Conservation (phyloP, 306 rosid species). For the Cyamopsis tetragonoloba region DNA sequence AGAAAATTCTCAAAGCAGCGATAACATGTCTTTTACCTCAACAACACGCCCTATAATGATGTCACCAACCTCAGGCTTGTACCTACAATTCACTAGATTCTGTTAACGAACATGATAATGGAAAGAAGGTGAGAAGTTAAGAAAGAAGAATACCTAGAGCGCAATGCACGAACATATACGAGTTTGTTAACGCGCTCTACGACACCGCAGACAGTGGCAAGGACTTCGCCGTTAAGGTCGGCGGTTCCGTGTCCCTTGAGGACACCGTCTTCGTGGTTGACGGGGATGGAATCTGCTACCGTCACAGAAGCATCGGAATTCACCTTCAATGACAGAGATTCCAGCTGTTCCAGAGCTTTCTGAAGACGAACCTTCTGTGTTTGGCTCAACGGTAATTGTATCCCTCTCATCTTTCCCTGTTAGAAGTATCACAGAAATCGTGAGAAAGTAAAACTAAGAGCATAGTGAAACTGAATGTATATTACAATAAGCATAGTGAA, state of each 20-base stretch:
- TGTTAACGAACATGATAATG: neutral
- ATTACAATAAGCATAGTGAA: too few relatives aligned
- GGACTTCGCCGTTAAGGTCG: slow-evolving; percentile 64
- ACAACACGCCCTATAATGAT: slow-evolving; percentile 76
- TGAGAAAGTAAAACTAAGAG: too few relatives aligned
- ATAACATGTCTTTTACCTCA: slow-evolving; percentile 53
- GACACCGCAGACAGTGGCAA: slow-evolving; percentile 80
- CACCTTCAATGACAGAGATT: slow-evolving; percentile 59
- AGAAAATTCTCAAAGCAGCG: neutral
- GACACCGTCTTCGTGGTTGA: slow-evolving; percentile 73
- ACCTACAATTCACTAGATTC: slow-evolving; percentile 38
- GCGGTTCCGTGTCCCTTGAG: slow-evolving; percentile 87
- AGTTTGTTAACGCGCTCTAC: slow-evolving; percentile 92
- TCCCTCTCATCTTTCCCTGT: slow-evolving; percentile 39
- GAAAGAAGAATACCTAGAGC: slow-evolving; percentile 51
- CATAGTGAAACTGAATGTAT: too few relatives aligned
- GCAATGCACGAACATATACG: slow-evolving; percentile 73
- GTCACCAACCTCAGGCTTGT: slow-evolving; percentile 96
- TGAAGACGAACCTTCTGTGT: slow-evolving; percentile 84
- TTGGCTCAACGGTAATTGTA: slow-evolving; percentile 58
- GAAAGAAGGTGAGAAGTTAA: neutral
- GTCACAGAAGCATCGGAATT: slow-evolving; percentile 77
- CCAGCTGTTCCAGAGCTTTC: slow-evolving; percentile 62
- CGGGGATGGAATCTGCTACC: slow-evolving; percentile 73
- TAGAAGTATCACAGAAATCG: too few relatives aligned